Base-by-base conservation (phyloP, 2,329 filamentous ascomycete species). In the Colletotrichum horii region DNA sequence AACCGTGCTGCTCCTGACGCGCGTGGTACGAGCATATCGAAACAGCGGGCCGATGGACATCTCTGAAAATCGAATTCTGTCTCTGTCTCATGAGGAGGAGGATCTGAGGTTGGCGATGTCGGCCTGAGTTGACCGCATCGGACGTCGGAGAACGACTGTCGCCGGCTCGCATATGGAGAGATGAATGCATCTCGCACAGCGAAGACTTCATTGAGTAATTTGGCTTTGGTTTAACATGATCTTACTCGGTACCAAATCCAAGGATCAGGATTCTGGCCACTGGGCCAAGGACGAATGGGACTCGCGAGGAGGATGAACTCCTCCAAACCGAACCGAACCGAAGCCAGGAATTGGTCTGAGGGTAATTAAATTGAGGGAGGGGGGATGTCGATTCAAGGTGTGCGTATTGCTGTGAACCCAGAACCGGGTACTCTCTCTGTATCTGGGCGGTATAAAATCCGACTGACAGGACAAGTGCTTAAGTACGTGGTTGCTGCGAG, bases 1-100 rank as follows among this genome's bases (percentile, higher is more conserved):
- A 65, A 73, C 64, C 74, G 70, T 76, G 70, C 70, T 73, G 56
- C 70, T 64, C 62, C 43, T 69, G 74, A 58, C 43, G 70, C 62
- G 70, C 58, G n/a, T 60, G 58, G 34, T 36, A 48, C 38, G 30
- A 43, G 48, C 65, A 43, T 43, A 68, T 75, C 38, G 69, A 75
- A 67, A 75, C 64, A 62, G 43, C 69, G 64, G 69, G 43, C 38
- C 61, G 72, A 67, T 62, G 36, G 19, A 38, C 24, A 48, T 16
- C 48, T 8, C 26, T 60, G 28, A 60, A 60, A 60, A 32, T 34
- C 12, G 16, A 60, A 61, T 34, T 24, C 60, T 24, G 66, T 34
- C 43, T 22, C 32, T 30, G 43, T 65, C 58, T 70, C 60, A 32
- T 16, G 19, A 61, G 32, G 55, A 26, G 43, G 55, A 26, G 26